phyloP scores from a whole-genome alignment of 2,329 filamentous ascomycete species.

The Colletotrichum endophyticum region DNA sequence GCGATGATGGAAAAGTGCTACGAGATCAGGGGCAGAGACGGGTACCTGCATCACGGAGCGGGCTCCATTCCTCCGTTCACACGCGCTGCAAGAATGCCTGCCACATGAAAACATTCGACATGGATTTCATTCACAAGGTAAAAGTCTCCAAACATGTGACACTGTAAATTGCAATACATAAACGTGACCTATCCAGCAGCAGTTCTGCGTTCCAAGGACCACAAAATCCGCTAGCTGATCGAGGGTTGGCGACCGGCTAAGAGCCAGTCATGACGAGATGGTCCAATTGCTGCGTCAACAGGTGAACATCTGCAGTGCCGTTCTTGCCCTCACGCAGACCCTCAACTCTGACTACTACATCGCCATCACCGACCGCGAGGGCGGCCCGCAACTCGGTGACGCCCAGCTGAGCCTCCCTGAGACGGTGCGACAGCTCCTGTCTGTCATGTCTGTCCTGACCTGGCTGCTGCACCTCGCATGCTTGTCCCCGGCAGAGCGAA shows the following conservation, averaged over 20 bases:
- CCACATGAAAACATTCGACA: not conserved
- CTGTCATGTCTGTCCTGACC: not conserved
- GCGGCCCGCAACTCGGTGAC: not conserved
- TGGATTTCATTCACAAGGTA: fast-evolving
- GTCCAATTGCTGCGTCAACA: not conserved
- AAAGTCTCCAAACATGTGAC: not conserved
- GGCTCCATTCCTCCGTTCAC: not conserved
- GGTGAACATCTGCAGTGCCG: not conserved
- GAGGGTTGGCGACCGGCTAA: fast-evolving
- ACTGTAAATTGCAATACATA: not conserved
- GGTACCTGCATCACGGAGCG: not conserved
- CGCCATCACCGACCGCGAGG: not conserved
- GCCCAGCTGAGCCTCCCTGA: not conserved
- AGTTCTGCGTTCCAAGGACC: not conserved
- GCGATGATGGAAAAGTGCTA: not conserved
- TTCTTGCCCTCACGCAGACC: not conserved
- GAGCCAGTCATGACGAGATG: not conserved
- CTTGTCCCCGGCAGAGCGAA: not conserved
- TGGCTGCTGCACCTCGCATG: not conserved
- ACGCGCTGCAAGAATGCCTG: not conserved
- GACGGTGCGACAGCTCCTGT: not conserved
- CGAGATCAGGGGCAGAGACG: not conserved
- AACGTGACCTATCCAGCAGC: not conserved
- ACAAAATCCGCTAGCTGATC: not conserved
- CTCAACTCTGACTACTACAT: not conserved